Base-by-base conservation (phyloP, 2,329 filamentous ascomycete species). In the Grosmannia huntii region DNA sequence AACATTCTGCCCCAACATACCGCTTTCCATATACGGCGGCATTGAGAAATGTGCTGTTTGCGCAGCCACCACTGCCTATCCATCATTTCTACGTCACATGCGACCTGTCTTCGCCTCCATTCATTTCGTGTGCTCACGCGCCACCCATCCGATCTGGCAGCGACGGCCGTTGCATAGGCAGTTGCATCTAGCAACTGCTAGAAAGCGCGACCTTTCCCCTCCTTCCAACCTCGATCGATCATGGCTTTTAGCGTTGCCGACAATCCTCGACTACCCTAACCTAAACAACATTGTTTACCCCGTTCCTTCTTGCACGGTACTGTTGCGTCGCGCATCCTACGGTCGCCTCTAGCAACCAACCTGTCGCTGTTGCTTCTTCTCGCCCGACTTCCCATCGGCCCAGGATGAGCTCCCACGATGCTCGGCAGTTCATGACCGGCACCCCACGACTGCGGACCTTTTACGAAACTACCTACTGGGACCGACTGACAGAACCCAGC, bases 401-500 rank as follows among this genome's bases (percentile, higher is more conserved):
- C 69, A 71, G 64, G 63, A 75, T 75, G 73, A 71, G 65, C 67
- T 67, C 68, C 60, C 66, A 71, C 62, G 66, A 64, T 54, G 59
- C 58, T 33, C 64, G 65, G 62, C 59, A 66, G 50, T 60, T 66
- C 28, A 66, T 64, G 14, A 54, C 53, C n/a, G 58, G 61, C 57
- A 59, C 64, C 54, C 60, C 66, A 58, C 62, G 64, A 36, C 51
- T 27, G n/a, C 66, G 65, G 58, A 55, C 63, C 4, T 59, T 62
- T 11, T 62, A 65, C 55, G 65, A 62, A 55, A 51, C 38, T 53
- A 27, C 46, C 14, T 56, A 67, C 53, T 65, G 66, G 64, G 68
- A 71, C 59, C 68, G 70, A 50, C 53, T 72, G 14, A 63, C 62
- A 48, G 70, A 71, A 61, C 70, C 72, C 5, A 67, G 68, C 60